Evolutionary conservation across 2,329 filamentous ascomycete genomes (phyloP).

Genomic region (Dactylellina leptospora): DNA sequence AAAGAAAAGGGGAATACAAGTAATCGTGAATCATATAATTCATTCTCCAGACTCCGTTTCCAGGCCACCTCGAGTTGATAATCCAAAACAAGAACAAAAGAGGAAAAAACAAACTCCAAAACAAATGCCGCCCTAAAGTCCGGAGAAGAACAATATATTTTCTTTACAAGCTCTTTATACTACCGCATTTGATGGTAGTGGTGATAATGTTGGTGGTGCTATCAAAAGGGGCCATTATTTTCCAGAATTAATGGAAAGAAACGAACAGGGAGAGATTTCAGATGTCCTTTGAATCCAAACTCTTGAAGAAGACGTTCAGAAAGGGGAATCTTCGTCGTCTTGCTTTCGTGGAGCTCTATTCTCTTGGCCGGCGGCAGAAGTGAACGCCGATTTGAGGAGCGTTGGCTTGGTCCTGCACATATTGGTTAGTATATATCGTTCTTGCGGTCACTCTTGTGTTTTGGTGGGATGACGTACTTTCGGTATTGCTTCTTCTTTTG

Average conservation of each 20-base stretch:
- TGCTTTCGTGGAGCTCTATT: slow-evolving; percentile 46
- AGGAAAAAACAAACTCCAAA: slow-evolving; percentile 3
- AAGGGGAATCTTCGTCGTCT: slow-evolving; percentile 43
- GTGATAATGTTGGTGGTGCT: no score
- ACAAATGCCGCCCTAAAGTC: slow-evolving; percentile 17
- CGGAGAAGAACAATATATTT: slow-evolving; percentile 1
- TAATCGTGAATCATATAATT: slow-evolving; percentile 9
- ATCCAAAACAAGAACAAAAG: neutral
- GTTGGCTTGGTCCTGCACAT: slow-evolving; percentile 43
- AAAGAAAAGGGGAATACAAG: neutral
- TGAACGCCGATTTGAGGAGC: slow-evolving; percentile 43
- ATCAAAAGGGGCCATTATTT: slow-evolving; percentile 11
- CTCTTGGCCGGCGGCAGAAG: slow-evolving; percentile 40
- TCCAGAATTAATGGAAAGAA: slow-evolving; percentile 11
- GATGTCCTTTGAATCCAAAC: neutral
- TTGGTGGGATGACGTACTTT: slow-evolving; percentile 69
- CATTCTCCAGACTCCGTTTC: neutral
- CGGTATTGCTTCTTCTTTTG: slow-evolving; percentile 81
- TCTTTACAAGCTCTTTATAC: slow-evolving; percentile 5
- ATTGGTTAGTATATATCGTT: slow-evolving; percentile 4
- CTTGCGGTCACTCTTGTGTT: neutral
- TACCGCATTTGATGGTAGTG: no score
- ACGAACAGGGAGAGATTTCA: neutral
- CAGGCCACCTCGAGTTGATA: no score
- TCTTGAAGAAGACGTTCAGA: slow-evolving; percentile 6